Evolutionary conservation across 345 rosid species (phyloP).

Genomic region (Eucalyptus globulus): DNA sequence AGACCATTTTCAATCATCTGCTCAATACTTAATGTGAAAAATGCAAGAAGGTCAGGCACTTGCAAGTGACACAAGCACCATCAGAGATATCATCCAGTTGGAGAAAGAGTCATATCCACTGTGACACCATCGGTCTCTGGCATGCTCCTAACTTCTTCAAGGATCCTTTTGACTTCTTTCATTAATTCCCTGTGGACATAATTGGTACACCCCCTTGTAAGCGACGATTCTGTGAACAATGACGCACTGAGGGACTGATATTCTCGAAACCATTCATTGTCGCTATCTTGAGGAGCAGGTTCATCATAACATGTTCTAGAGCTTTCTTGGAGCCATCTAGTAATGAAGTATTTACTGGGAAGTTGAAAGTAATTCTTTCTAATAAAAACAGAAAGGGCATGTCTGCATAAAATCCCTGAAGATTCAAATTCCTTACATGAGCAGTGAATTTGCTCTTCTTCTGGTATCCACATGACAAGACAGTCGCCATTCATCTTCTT

Average conservation of each 20-base stretch:
- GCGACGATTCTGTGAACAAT: slow-evolving; percentile 46
- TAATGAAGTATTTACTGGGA: slow-evolving; percentile 63
- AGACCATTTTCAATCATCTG: neutral
- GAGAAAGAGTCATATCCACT: slow-evolving; percentile 17
- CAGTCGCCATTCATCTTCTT: slow-evolving; percentile 83
- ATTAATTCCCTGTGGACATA: slow-evolving; percentile 46
- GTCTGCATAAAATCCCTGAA: slow-evolving; percentile 77
- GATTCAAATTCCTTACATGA: slow-evolving; percentile 92
- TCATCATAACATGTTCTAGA: slow-evolving; percentile 20
- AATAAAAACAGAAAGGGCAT: slow-evolving; percentile 49
- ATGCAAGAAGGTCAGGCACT: slow-evolving; percentile 11
- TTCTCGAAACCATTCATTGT: slow-evolving; percentile 38
- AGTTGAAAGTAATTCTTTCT: slow-evolving; percentile 71
- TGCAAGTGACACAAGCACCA: neutral
- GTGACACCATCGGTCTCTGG: slow-evolving; percentile 11
- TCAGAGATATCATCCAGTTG: slow-evolving; percentile 6
- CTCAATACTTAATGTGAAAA: neutral
- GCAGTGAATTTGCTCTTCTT: slow-evolving; percentile 76
- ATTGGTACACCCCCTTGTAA: slow-evolving; percentile 43
- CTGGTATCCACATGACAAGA: slow-evolving; percentile 61
- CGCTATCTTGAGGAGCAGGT: slow-evolving; percentile 23
- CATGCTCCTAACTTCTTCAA: slow-evolving; percentile 47
- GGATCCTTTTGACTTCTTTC: slow-evolving; percentile 22
- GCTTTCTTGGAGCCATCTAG: slow-evolving; percentile 53
- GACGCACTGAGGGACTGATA: slow-evolving; percentile 59